Conservation (phyloP, 768 basidiomycete genomes). For the Podaxis mareebaensis region DNA sequence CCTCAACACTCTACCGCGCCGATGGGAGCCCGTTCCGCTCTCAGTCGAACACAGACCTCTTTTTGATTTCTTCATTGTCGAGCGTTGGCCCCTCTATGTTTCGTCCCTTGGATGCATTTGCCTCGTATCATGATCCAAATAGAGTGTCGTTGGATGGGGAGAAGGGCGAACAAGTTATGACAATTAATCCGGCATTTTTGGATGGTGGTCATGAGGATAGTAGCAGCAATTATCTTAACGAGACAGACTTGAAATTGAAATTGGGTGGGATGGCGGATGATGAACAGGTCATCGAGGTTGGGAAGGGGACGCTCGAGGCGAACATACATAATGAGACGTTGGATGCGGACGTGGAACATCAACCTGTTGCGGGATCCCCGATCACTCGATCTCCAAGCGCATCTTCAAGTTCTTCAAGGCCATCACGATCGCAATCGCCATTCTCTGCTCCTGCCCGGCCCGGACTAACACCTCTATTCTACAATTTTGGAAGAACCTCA, state of each 20-base stretch:
- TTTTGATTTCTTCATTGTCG: neutral
- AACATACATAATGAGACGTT: neutral
- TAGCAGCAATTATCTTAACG: neutral
- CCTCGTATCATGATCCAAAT: neutral
- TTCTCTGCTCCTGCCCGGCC: neutral
- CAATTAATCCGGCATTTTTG: slow-evolving; percentile 10
- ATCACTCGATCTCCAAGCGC: neutral
- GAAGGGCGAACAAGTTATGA: neutral
- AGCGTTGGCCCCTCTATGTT: neutral
- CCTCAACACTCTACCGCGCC: neutral
- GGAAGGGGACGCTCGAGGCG: neutral
- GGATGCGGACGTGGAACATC: neutral
- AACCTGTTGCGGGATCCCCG: neutral
- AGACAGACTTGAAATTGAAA: neutral
- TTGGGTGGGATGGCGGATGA: neutral
- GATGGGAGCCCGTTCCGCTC: neutral
- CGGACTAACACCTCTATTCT: neutral
- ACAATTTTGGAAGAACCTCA: neutral
- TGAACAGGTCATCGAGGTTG: neutral
- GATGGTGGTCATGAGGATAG: neutral
- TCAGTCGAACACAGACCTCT: neutral
- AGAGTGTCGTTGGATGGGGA: neutral
- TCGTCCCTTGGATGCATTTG: neutral
- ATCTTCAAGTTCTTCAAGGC: neutral
- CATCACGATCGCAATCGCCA: neutral